phyloP scores from a whole-genome alignment of 352 stramenopile species.

The Globisporangium nodosum region DNA sequence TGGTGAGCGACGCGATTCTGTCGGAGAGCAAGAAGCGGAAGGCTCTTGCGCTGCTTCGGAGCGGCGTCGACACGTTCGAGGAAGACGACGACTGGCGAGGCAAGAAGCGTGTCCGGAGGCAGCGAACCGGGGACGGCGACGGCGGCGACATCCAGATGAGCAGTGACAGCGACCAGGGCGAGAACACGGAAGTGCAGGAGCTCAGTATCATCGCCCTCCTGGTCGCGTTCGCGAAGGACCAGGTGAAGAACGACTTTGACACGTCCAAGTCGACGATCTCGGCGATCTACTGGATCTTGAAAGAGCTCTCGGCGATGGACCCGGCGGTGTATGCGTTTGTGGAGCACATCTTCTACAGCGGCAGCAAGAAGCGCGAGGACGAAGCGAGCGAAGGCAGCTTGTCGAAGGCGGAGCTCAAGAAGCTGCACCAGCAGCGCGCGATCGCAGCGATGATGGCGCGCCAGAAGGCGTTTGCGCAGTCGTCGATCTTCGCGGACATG shows the following conservation, averaged over 20 bases:
- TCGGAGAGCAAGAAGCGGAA: slow-evolving; percentile 44
- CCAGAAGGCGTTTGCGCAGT: slow-evolving; percentile 73
- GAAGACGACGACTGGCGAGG: slow-evolving; percentile 44
- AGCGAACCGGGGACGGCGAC: slow-evolving; percentile 32
- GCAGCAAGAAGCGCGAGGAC: slow-evolving; percentile 59
- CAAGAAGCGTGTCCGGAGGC: slow-evolving; percentile 69
- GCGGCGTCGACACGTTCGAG: slow-evolving; percentile 55
- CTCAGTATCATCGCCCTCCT: slow-evolving; percentile 60
- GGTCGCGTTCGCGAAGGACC: slow-evolving; percentile 53
- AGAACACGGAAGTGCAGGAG: slow-evolving; percentile 47
- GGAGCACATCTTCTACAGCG: slow-evolving; percentile 54
- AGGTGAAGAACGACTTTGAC: slow-evolving; percentile 72
- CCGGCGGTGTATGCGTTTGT: slow-evolving; percentile 41
- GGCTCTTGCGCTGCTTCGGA: slow-evolving; percentile 41
- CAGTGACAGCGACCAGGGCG: slow-evolving; percentile 64
- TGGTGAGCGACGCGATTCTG: slow-evolving; percentile 23
- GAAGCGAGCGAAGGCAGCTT: slow-evolving; percentile 42
- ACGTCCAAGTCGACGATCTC: slow-evolving; percentile 75
- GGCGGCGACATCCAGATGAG: slow-evolving; percentile 54
- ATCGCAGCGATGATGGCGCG: slow-evolving; percentile 83
- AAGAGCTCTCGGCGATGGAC: slow-evolving; percentile 53
- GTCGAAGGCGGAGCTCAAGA: slow-evolving; percentile 68
- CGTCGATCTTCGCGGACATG: slow-evolving; percentile 62
- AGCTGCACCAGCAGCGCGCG: slow-evolving; percentile 73
- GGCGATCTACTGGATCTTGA: slow-evolving; percentile 78